These are phyloP conservation scores for Candida easanensis DNA, from an alignment of 805 yeast genomes.

Conservation along the genomic window DNA sequence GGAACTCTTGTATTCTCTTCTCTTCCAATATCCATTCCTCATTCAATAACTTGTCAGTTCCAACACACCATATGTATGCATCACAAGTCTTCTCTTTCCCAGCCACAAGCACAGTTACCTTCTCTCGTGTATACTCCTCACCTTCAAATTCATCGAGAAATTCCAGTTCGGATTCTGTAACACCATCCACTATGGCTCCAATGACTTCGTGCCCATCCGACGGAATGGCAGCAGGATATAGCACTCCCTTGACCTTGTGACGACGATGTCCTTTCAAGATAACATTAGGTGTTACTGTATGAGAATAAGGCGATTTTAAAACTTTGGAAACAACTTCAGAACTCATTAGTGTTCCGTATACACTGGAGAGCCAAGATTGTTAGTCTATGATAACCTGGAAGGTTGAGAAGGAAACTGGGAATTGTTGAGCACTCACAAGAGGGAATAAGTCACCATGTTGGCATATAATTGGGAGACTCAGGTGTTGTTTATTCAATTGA, in stretches of 20 bases:
- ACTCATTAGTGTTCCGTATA: slow-evolving; percentile 15
- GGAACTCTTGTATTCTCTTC: slow-evolving; percentile 1
- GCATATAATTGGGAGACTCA: not conserved
- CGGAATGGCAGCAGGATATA: slow-evolving; percentile 14
- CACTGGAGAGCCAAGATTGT: slow-evolving; percentile 5
- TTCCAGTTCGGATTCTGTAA: slow-evolving; percentile 5
- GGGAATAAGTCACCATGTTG: not conserved
- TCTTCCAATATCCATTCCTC: slow-evolving; percentile 9
- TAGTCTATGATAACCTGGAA: not conserved
- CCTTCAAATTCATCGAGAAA: slow-evolving; percentile 16
- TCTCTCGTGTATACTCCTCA: slow-evolving; percentile 6
- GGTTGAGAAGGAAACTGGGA: not conserved
- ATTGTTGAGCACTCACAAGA: slow-evolving; percentile 1
- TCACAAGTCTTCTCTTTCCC: not conserved
- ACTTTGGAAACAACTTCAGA: slow-evolving; percentile 9
- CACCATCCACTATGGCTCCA: slow-evolving; percentile 10
- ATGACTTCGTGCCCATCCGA: not conserved
- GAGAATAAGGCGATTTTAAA: not conserved
- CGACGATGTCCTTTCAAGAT: slow-evolving; percentile 4
- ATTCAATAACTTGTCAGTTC: not conserved
- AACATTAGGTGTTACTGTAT: not conserved
- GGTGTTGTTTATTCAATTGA: no score
- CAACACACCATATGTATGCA: slow-evolving; percentile 10
- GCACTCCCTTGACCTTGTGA: slow-evolving; percentile 7
- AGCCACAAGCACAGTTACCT: slow-evolving; percentile 5